Base-by-base conservation (phyloP, 1,139 yeast genomes). In the Sugiyamaella paludigena region DNA sequence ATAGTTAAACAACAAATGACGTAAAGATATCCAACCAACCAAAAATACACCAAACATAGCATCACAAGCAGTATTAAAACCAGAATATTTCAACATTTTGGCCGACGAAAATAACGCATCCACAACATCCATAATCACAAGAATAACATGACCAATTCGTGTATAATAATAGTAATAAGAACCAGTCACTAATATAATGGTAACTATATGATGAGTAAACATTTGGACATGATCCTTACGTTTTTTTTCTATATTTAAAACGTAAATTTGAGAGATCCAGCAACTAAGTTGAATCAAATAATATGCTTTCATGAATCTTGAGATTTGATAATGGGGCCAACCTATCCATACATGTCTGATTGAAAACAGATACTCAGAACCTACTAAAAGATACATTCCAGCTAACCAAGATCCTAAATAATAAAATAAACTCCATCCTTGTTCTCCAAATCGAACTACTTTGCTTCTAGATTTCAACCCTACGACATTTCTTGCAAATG, bases 141-240 rank as follows among this genome's bases (percentile, higher is more conserved):
- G 70, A 43, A 89, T 83, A 40, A 84, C 77, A 67, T 87, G 87
- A 30, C 97, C 97, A 49, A 87, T 79, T 40, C 89, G 76, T 35
- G 83, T 80, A 66, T 80, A 85, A 67, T 85, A 82, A 63, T 79
- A 82, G 61, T 75, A 75, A 66, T 88, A 89, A 1, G 94, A 84
- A 1, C 94, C 94, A 16, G 77, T 67, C 39, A 86, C 76, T 52
- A 89, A 74, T 29, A 74, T 60, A 59, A 83, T 77, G 0, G 97
- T 89, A 49, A 89, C 83, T 47, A 89, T 81, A 68, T 89, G 97
- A 65, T 89, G 97, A 44, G 84, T 72, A 62, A 88, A 80, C 97
- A 89, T 89, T 67, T 88, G 96, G 59, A 70, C 68, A 65, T 87
- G 83, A 66, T 89, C 97, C 65, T 87, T 87, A 58, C 97, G 79